Conservation (phyloP, 2,329 filamentous ascomycete genomes). For the Fusarium neocosmosporiellum region DNA sequence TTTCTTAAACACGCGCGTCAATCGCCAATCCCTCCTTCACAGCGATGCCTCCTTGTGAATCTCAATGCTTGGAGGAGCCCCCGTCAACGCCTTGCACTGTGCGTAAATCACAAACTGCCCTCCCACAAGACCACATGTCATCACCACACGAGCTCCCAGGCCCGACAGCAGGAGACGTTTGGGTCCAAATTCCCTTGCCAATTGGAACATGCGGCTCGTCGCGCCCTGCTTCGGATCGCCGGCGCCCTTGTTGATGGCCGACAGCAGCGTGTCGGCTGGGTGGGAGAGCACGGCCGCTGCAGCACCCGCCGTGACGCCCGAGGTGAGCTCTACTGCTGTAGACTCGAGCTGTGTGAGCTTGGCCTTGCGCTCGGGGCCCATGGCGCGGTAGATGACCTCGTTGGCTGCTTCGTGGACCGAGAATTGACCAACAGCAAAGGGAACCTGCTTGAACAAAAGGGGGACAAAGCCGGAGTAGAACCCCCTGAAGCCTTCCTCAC, state of each 20-base stretch:
- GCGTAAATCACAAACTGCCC: constrained; percentile 67
- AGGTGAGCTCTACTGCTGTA: constrained; percentile 86
- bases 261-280: constrained; percentile 77
- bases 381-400: constrained; percentile 75
- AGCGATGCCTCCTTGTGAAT: constrained; percentile 61
- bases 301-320: constrained; percentile 88
- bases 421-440: constrained; percentile 95
- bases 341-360: constrained; percentile 76
- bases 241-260: constrained; percentile 66
- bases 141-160: constrained; percentile 62
- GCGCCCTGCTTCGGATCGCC: constrained; percentile 60
- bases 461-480: constrained; percentile 95
- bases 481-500: constrained; percentile 80
- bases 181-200: constrained; percentile 63
- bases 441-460: constrained; percentile 88
- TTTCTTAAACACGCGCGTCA: neutral
- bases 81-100: constrained; percentile 64
- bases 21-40: constrained; percentile 10
- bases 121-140: constrained; percentile 65
- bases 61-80: constrained; percentile 62
- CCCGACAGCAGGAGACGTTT: constrained; percentile 59
- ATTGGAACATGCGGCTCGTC: constrained; percentile 63
- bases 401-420: constrained; percentile 91
- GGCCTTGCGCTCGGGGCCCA: constrained; percentile 76
- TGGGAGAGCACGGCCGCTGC: constrained; percentile 90